These are phyloP conservation scores for Excoecaria agallocha DNA, from an alignment of 345 rosid species.

Conservation along the genomic window DNA sequence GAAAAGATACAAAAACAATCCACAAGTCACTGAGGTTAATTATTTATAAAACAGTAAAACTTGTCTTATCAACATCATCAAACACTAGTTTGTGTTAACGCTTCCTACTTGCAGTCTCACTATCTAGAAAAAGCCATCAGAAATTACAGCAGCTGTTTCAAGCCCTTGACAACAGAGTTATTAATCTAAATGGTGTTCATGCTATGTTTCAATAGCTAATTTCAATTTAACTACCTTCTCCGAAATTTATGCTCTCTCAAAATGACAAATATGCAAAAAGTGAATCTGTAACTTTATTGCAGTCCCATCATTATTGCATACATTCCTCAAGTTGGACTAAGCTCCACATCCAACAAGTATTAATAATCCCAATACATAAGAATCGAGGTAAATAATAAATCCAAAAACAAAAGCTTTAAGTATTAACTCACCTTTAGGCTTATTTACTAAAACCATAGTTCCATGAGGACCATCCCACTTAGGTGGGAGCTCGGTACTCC, in stretches of 20 bases:
- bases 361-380: neutral
- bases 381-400: neutral
- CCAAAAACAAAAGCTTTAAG: neutral
- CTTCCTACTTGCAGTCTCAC: neutral
- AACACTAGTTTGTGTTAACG: neutral
- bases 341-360: neutral
- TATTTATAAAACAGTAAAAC: neutral
- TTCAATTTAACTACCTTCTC: neutral
- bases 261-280: neutral
- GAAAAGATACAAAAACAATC: neutral
- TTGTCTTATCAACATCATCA: too few relatives aligned
- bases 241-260: too few relatives aligned
- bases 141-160: neutral
- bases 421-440: conserved; percentile 73
- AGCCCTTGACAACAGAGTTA: neutral
- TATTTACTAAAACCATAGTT: conserved; percentile 78
- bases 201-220: neutral
- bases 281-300: neutral
- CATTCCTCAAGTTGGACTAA: neutral
- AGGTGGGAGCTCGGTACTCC: conserved; percentile 77
- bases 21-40: neutral
- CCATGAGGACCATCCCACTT: conserved; percentile 85
- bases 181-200: neutral
- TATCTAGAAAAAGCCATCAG: neutral
- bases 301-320: neutral